Evolutionary conservation across 768 basidiomycete genomes (phyloP), one percentile per base, ranked within the genome.

Genomic region (Mrakia gelida): DNA sequence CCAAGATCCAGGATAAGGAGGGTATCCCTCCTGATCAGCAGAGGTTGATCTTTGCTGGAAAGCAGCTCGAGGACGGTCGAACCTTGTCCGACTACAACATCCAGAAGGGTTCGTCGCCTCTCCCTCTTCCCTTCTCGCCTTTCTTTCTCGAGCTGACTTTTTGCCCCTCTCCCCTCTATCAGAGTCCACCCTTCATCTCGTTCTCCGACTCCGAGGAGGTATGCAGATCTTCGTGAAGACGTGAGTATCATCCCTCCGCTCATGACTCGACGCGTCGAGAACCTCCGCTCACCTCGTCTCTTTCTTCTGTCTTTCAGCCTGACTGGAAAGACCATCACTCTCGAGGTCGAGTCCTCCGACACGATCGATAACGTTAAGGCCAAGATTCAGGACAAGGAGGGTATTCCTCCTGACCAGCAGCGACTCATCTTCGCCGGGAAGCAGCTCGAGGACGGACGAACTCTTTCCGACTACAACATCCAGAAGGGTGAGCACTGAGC

Each of bases 361-460:
- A 86, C 86, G 52, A 86, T 87, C 84, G 86, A 86, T 83, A 86
- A 86, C 70, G 85, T 85, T 81, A 86, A 86, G 82, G 82, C 82
- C 80, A 86, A 86, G 82, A 82, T 81, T 54, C 81, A 81, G 79
- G 81, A 81, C 78, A 81, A 81, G 81, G 80, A 81, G 81, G 92
- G 92, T 0, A 92, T 92, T 41, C 91, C 91, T 52, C 90, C 92
- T 78, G 94, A 94, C 81, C 93, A 93, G 82, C 93, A 95, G 82
- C 92, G 93, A 67, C 87, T 95, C 10, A 95, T 94, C 84, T 95
- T 95, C 81, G 94, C 94, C 43, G 94, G 93, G 43, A 95, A 95
- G 86, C 94, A 95, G 84, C 86, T 95, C 13, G 93, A 95, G 81
- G 94, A 95, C 81, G 93, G 93, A 28, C 91, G 94, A 30, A 95